Conservation (phyloP, 75 land plant genomes). For the Gnetum montanum region DNA sequence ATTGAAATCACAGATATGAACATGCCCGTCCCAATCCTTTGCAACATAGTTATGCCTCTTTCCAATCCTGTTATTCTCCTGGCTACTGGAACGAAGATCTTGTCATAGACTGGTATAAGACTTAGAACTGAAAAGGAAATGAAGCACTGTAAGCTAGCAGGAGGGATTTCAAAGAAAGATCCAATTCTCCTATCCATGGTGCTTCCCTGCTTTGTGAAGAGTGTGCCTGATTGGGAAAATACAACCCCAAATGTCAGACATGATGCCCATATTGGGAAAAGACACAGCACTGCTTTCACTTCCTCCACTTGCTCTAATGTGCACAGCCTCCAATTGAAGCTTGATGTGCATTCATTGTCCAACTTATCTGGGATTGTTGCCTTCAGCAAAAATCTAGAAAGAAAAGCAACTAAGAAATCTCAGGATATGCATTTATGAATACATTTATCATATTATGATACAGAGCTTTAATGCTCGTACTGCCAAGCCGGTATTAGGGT, state of each 20-base stretch:
- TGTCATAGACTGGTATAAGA: slow-evolving; percentile 27
- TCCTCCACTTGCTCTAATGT: slow-evolving; percentile 24
- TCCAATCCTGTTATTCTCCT: slow-evolving; percentile 14
- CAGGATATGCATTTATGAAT: too few relatives aligned
- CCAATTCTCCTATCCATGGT: slow-evolving; percentile 29
- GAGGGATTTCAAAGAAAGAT: slow-evolving; percentile 13
- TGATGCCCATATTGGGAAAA: slow-evolving; percentile 13
- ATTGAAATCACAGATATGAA: slow-evolving; percentile 8
- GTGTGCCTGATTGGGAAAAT: slow-evolving; percentile 27
- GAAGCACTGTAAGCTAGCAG: slow-evolving; percentile 22
- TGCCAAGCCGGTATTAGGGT: too few relatives aligned
- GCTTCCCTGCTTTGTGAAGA: slow-evolving; percentile 31
- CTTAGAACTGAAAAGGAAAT: slow-evolving; percentile 8
- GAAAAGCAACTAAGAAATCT: too few relatives aligned
- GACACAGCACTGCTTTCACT: slow-evolving; percentile 12
- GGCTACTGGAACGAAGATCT: slow-evolving; percentile 14
- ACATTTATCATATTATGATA: too few relatives aligned
- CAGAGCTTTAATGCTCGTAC: too few relatives aligned
- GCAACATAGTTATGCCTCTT: slow-evolving; percentile 27
- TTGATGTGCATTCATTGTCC: too few relatives aligned
- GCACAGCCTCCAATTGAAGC: slow-evolving; percentile 24
- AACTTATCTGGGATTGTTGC: too few relatives aligned
- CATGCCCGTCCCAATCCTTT: slow-evolving; percentile 29
- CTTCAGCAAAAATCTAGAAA: too few relatives aligned
- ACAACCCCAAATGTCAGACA: slow-evolving; percentile 6